Conservation (phyloP, 2,329 filamentous ascomycete genomes). For the Cytospora chrysosperma region DNA sequence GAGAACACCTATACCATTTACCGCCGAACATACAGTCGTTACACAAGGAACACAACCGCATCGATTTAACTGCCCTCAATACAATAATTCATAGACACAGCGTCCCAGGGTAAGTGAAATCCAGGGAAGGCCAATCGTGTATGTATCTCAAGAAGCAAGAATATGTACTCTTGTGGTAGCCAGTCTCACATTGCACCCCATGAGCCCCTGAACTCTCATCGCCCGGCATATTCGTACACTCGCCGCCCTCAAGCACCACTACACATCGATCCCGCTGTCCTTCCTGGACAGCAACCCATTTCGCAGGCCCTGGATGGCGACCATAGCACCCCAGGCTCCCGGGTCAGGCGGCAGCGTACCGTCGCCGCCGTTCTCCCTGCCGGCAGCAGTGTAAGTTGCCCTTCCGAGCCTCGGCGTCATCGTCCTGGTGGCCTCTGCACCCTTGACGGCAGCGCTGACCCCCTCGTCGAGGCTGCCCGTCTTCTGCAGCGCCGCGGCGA, state of each 20-base stretch:
- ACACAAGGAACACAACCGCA: too few species aligned
- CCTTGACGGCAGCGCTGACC: constrained; percentile 57
- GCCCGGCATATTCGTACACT: not conserved
- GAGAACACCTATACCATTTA: too few species aligned
- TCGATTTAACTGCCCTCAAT: too few species aligned
- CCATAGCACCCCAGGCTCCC: constrained; percentile 68
- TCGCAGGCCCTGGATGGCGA: constrained; percentile 45
- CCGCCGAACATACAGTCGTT: too few species aligned
- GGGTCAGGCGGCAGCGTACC: constrained; percentile 61
- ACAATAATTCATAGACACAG: too few species aligned
- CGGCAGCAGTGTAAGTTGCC: constrained; percentile 65
- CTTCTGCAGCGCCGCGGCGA: constrained; percentile 46
- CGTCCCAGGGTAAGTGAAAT: too few species aligned
- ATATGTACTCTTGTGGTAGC: not conserved
- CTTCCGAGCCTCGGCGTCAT: constrained; percentile 65
- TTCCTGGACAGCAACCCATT: constrained; percentile 8
- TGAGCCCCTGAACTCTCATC: not conserved
- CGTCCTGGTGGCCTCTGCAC: constrained; percentile 61
- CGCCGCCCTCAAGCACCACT: too few species aligned
- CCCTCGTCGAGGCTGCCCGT: constrained; percentile 52
- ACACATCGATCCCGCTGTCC: constrained; percentile 1
- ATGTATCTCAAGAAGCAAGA: not conserved
- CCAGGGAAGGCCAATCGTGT: too few species aligned
- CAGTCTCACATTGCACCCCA: not conserved
- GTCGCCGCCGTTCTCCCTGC: constrained; percentile 35